Evolutionary conservation across 495 filamentous ascomycete species (phyloP).

Genomic region (Tuber borchii): DNA sequence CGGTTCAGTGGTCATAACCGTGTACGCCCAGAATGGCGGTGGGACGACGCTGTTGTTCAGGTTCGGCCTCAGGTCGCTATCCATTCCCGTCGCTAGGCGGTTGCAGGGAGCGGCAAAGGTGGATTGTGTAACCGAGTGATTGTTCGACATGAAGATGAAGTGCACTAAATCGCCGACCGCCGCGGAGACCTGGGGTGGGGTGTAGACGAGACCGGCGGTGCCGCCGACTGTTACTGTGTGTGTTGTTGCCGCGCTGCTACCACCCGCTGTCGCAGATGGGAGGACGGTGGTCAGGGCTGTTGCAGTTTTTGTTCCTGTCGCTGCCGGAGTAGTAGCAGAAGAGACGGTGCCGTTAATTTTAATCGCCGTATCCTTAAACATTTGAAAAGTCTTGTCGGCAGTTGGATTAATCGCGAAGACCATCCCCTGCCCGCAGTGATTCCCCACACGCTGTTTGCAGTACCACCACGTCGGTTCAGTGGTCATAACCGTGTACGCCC

Average conservation of each 20-base stretch:
- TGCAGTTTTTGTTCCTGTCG: conserved; percentile 29
- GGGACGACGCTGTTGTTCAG: conserved; percentile 50
- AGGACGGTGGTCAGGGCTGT: conserved; percentile 6
- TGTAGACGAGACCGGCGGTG: conserved; percentile 56
- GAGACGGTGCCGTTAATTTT: conserved; percentile 50
- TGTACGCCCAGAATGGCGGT: conserved; percentile 34
- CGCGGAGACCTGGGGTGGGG: conserved; percentile 52
- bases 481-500: conserved; percentile 27
- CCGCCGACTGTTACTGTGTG: conserved; percentile 53
- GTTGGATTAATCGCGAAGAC: conserved; percentile 68
- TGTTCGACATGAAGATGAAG: conserved; percentile 62
- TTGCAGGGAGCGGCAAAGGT: conserved; percentile 63
- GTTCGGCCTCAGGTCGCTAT: conserved; percentile 67
- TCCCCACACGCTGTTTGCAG: conserved; percentile 53
- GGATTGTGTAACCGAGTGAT: conserved; percentile 67
- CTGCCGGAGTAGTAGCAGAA: conserved; percentile 35
- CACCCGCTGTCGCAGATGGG: conserved; percentile 8
- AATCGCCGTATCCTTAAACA: conserved; percentile 56
- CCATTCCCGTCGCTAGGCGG: conserved; percentile 53
- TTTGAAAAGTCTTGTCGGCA: conserved; percentile 53
- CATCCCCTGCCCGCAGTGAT: conserved; percentile 69
- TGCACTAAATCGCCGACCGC: conserved; percentile 58
- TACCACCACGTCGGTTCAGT: conserved; percentile 52
- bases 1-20: conserved; percentile 23
- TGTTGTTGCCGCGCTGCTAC: neutral